These are phyloP conservation scores for Hypoxylon sp. DNA, from an alignment of 2,329 filamentous ascomycete species.

Conservation along the genomic window DNA sequence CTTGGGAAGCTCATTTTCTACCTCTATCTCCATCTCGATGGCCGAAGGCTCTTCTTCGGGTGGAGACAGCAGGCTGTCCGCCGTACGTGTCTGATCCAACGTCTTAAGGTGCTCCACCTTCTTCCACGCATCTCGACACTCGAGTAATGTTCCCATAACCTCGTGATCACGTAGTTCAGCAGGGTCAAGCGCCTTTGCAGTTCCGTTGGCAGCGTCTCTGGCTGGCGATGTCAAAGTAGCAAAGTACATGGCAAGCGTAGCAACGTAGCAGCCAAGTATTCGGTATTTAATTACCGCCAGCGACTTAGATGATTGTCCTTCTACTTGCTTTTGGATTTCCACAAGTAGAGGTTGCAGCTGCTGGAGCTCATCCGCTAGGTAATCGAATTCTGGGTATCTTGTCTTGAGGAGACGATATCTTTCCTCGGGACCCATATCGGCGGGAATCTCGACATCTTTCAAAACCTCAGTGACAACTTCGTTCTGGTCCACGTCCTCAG, in stretches of 20 bases:
- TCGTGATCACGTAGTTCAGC: constrained; percentile 89
- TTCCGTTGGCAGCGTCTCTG: constrained; percentile 68
- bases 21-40: constrained; percentile 56
- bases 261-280: constrained; percentile 87
- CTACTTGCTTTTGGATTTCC: constrained; percentile 70
- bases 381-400: constrained; percentile 93
- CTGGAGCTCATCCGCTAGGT: constrained; percentile 84
- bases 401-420: constrained; percentile 80
- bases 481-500: constrained; percentile 64
- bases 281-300: constrained; percentile 81
- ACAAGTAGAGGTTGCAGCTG: constrained; percentile 77
- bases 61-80: constrained; percentile 43
- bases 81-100: constrained; percentile 54
- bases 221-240: constrained; percentile 88
- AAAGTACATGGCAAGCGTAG: constrained; percentile 92
- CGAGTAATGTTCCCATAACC: constrained; percentile 87
- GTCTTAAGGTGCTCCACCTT: constrained; percentile 77
- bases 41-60: constrained; percentile 54
- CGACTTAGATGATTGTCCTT: constrained; percentile 66
- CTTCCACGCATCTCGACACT: constrained; percentile 85
- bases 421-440: constrained; percentile 83
- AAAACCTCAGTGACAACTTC: constrained; percentile 88
- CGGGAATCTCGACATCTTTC: constrained; percentile 84
- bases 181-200: constrained; percentile 76
- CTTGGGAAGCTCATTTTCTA: constrained; percentile 38